Evolutionary conservation across 495 filamentous ascomycete species (phyloP).

Genomic region (Neurospora sp.): DNA sequence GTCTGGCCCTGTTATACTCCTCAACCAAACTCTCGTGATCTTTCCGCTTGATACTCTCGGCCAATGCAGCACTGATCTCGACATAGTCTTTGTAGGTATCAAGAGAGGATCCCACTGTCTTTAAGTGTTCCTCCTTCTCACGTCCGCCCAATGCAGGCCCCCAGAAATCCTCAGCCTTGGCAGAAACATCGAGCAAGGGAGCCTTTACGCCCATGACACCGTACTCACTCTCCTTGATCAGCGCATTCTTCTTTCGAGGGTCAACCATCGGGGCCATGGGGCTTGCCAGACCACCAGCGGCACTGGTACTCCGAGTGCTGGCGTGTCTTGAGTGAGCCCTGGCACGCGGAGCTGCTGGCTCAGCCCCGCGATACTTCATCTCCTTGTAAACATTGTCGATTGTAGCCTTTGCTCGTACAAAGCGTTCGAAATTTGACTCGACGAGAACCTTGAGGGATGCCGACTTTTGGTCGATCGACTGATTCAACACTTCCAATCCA

Average conservation of each 20-base stretch:
- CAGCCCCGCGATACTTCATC: constrained; percentile 80
- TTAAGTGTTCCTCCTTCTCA: constrained; percentile 82
- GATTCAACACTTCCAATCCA: constrained; percentile 72
- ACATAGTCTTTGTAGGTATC: constrained; percentile 73
- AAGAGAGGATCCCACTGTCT: constrained; percentile 59
- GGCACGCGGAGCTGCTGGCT: constrained; percentile 41
- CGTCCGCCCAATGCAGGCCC: constrained; percentile 84
- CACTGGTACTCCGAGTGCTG: constrained; percentile 53
- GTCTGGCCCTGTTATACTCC: constrained; percentile 69
- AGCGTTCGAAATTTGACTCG: constrained; percentile 95
- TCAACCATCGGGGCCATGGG: constrained; percentile 27
- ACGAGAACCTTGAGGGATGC: constrained; percentile 91
- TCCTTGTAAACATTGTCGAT: constrained; percentile 98
- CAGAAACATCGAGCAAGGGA: constrained; percentile 76
- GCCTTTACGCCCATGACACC: constrained; percentile 82
- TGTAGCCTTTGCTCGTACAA: constrained; percentile 89
- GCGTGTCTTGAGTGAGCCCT: constrained; percentile 48
- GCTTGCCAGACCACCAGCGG: constrained; percentile 22
- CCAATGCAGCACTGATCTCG: constrained; percentile 64
- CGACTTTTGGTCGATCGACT: constrained; percentile 93
- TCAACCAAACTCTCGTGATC: constrained; percentile 83
- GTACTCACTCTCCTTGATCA: constrained; percentile 89
- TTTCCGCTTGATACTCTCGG: constrained; percentile 76
- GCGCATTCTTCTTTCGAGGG: constrained; percentile 71
- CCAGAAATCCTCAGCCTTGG: constrained; percentile 95